Conservation (phyloP, 2,329 filamentous ascomycete species). For the Emmonsiellopsis sp. region DNA sequence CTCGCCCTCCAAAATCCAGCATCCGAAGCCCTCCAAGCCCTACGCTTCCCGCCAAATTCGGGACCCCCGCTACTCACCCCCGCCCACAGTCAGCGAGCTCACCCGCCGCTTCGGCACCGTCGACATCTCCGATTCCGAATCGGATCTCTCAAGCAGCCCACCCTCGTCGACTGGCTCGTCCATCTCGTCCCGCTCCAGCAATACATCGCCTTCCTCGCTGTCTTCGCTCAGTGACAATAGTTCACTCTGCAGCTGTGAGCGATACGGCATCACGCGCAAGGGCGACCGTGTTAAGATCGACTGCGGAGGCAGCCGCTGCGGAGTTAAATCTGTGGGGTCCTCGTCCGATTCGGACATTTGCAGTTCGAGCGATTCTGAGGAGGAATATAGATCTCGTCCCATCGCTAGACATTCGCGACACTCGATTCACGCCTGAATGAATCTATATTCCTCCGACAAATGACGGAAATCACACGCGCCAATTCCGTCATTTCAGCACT, state of each 20-base stretch:
- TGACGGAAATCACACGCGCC: not conserved
- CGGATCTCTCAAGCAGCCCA: slow-evolving; percentile 66
- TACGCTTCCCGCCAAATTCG: slow-evolving; percentile 82
- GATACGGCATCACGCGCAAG: slow-evolving; percentile 90
- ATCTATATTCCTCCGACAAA: not conserved
- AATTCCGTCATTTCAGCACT: not conserved
- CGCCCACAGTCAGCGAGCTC: slow-evolving; percentile 69
- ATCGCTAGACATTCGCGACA: not conserved
- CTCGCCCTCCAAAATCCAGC: slow-evolving; percentile 79
- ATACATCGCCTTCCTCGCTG: slow-evolving; percentile 42
- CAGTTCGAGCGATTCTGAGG: slow-evolving; percentile 3
- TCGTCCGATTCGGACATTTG: not conserved
- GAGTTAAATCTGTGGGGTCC: slow-evolving; percentile 40
- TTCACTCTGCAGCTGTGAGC: slow-evolving; percentile 77
- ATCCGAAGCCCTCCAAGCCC: slow-evolving; percentile 81
- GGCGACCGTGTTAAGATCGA: slow-evolving; percentile 93
- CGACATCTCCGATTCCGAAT: slow-evolving; percentile 61
- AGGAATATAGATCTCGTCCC: slow-evolving; percentile 1
- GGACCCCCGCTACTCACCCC: slow-evolving; percentile 65
- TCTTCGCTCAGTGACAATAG: slow-evolving; percentile 59
- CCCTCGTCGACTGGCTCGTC: slow-evolving; percentile 57
- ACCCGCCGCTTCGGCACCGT: slow-evolving; percentile 65
- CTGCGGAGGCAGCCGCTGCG: slow-evolving; percentile 82
- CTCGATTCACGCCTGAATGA: not conserved
- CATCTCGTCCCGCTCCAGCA: slow-evolving; percentile 66